Evolutionary conservation across 106 monocot species (phyloP).

Genomic region (Dioscorea zingiberensis): DNA sequence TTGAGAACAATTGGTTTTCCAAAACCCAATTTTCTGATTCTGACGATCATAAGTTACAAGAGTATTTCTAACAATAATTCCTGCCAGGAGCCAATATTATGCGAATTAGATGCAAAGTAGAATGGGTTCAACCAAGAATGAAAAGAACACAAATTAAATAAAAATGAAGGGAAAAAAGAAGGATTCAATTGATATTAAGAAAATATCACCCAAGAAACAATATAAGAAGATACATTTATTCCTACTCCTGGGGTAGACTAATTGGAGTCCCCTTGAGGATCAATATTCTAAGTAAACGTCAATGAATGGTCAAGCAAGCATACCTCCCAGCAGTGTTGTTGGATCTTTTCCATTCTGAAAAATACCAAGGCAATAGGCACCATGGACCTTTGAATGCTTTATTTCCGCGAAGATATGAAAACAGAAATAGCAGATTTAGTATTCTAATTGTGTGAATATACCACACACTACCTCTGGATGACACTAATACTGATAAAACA

Average conservation of each 20-base stretch:
- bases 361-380: slow-evolving; percentile 92
- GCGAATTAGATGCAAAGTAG: not conserved
- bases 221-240: not conserved
- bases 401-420: slow-evolving; percentile 11
- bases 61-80: slow-evolving; percentile 91
- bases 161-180: not conserved
- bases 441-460: too few species aligned
- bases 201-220: not conserved
- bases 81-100: slow-evolving; percentile 19
- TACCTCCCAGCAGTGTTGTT: slow-evolving; percentile 93
- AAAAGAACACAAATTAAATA: not conserved
- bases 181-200: not conserved
- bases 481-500: not conserved
- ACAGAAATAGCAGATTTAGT: not conserved
- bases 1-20: slow-evolving; percentile 97
- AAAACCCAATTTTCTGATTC: slow-evolving; percentile 83
- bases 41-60: slow-evolving; percentile 93
- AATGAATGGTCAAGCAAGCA: not conserved
- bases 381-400: slow-evolving; percentile 87
- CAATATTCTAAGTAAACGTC: not conserved
- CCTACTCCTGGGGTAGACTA: not conserved
- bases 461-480: not conserved
- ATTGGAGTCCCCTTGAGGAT: not conserved
- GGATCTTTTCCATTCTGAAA: slow-evolving; percentile 84
- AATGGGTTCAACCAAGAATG: not conserved